Evolutionary conservation across 2,329 filamentous ascomycete species (phyloP).

Genomic region (Colletotrichum camelliae): DNA sequence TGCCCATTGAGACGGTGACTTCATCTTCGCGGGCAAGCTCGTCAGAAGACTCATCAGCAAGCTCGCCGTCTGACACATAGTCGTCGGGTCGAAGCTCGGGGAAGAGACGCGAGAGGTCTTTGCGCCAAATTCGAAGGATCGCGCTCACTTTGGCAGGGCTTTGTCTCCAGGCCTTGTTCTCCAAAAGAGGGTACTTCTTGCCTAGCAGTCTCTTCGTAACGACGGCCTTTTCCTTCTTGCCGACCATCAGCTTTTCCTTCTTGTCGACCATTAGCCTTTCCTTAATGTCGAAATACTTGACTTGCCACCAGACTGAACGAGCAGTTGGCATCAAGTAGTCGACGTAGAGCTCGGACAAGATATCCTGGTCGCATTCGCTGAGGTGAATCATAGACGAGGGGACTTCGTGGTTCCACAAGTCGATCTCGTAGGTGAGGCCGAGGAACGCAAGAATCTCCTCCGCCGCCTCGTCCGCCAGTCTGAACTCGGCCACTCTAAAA

Average conservation of each 20-base stretch:
- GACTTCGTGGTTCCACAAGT: background rate
- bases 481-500: background rate
- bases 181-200: background rate
- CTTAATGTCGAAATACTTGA: background rate
- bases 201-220: background rate
- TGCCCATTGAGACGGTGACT: background rate
- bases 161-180: background rate
- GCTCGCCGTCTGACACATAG: background rate
- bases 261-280: background rate
- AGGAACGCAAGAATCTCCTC: background rate
- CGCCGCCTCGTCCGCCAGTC: background rate
- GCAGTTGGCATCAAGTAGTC: slow-evolving; percentile 1
- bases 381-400: background rate
- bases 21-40: background rate
- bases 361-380: background rate
- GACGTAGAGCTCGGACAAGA: background rate
- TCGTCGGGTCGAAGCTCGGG: background rate
- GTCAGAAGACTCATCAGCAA: background rate
- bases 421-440: slow-evolving; percentile 1
- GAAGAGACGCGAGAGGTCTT: background rate
- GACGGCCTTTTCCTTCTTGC: background rate
- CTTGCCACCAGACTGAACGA: slow-evolving; percentile 5
- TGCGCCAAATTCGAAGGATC: slow-evolving; percentile 1
- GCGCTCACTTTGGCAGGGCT: background rate
- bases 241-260: background rate